Evolutionary conservation across 768 basidiomycete genomes (phyloP).

Genomic region (Suillus subluteus): DNA sequence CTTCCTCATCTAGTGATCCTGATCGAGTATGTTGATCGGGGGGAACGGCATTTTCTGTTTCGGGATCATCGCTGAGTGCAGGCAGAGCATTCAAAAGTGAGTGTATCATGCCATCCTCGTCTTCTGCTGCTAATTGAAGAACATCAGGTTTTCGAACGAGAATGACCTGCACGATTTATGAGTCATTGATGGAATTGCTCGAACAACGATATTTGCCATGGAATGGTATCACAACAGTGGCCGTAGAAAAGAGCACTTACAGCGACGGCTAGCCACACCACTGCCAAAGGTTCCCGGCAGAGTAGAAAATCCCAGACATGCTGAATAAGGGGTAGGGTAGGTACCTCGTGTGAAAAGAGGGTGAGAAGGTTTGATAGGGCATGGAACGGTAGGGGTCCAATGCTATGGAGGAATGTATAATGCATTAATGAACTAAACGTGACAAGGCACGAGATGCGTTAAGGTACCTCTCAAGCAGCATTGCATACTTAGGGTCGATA

Average conservation of each 20-base stretch:
- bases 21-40: slow-evolving; percentile 10
- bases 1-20: slow-evolving; percentile 9
- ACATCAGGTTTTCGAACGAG: slow-evolving; percentile 74
- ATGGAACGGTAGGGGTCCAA: slow-evolving; percentile 83
- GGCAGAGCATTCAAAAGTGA: slow-evolving; percentile 71
- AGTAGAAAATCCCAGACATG: slow-evolving; percentile 91
- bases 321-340: slow-evolving; percentile 87
- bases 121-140: slow-evolving; percentile 60
- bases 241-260: slow-evolving; percentile 48
- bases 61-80: slow-evolving; percentile 46
- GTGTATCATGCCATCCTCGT: slow-evolving; percentile 84
- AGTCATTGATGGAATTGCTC: neutral
- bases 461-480: slow-evolving; percentile 67
- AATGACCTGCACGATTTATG: slow-evolving; percentile 56
- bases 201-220: neutral
- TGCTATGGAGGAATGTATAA: slow-evolving; percentile 40
- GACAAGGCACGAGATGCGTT: neutral
- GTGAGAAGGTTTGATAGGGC: slow-evolving; percentile 90
- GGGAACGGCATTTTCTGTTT: slow-evolving; percentile 24
- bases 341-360: slow-evolving; percentile 90
- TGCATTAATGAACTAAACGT: slow-evolving; percentile 11
- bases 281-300: slow-evolving; percentile 76
- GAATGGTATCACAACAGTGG: neutral
- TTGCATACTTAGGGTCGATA: slow-evolving; percentile 70
- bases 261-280: slow-evolving; percentile 82